Percentiles rank a stretch among this genome's conserved stretches.
phyloP scores from a whole-genome alignment of 352 stramenopile genomes.

The Hyaloperonospora arabidopsidis region DNA sequence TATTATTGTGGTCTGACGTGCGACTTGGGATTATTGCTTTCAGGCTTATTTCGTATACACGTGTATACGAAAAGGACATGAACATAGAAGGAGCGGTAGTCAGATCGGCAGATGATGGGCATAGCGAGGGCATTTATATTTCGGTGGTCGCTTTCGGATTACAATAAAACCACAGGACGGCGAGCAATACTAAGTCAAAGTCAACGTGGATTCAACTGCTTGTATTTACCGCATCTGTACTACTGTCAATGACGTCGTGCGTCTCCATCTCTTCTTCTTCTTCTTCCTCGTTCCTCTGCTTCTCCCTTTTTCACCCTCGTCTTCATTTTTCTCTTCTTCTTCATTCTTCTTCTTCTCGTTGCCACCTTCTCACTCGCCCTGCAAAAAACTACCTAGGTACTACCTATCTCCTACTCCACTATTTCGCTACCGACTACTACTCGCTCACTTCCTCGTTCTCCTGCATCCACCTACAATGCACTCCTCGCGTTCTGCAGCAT shows the following conservation, averaged over 20 bases:
- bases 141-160: no score
- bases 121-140: no score
- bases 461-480: conserved; percentile 9
- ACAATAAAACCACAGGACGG: no score
- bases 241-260: conserved; percentile 17
- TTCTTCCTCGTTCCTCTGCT: background rate
- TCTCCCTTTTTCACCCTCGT: background rate
- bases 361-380: conserved; percentile 8
- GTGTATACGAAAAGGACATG: no score
- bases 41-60: no score
- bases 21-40: no score
- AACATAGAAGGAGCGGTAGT: no score
- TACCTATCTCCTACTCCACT: conserved; percentile 35
- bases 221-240: background rate
- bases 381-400: conserved; percentile 22
- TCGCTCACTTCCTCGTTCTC: conserved; percentile 7
- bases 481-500: background rate
- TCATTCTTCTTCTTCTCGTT: conserved; percentile 1
- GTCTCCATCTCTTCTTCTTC: background rate
- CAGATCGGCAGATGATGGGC: no score
- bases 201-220: background rate
- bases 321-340: no score
- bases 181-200: no score
- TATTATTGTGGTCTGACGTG: background rate
- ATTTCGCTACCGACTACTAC: conserved; percentile 35